Percentiles rank a stretch among this genome's conserved stretches.
Evolutionary conservation across 2,329 filamentous ascomycete species (phyloP).

Genomic region (Fusarium zealandicum): DNA sequence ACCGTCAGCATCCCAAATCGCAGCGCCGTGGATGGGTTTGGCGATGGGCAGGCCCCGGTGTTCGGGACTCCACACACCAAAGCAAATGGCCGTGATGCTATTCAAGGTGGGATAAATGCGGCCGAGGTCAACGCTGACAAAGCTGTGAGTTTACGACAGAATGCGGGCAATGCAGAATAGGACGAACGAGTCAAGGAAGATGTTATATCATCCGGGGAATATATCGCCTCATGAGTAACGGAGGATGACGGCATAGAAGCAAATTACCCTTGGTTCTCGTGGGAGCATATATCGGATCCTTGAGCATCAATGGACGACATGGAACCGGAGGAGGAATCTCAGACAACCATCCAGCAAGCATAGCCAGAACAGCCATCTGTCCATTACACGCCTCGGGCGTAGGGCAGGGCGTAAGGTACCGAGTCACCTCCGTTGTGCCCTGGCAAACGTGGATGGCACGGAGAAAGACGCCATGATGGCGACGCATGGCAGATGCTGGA

Average conservation of each 20-base stretch:
- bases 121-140: not conserved
- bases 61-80: slow-evolving; percentile 14
- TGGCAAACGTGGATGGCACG: slow-evolving; percentile 12
- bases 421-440: slow-evolving; percentile 13
- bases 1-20: slow-evolving; percentile 33
- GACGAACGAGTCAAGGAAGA: not conserved
- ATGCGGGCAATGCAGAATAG: not conserved
- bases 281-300: no score
- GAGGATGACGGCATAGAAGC: slow-evolving; percentile 1
- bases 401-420: slow-evolving; percentile 23
- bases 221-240: not conserved
- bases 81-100: not conserved
- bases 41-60: slow-evolving; percentile 6
- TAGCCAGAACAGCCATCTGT: slow-evolving; percentile 14
- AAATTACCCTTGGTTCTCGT: no score
- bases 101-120: not conserved
- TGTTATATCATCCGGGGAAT: no score
- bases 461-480: slow-evolving; percentile 2
- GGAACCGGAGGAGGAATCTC: slow-evolving; percentile 13
- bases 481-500: not conserved
- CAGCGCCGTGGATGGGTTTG: slow-evolving; percentile 16
- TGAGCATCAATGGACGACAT: slow-evolving; percentile 12
- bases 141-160: not conserved
- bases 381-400: slow-evolving; percentile 28
- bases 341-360: not conserved